Evolutionary conservation across 202 grass and related monocot species (phyloP), one percentile per base, ranked within the genome.

Genomic region (Panicum virgatum): DNA sequence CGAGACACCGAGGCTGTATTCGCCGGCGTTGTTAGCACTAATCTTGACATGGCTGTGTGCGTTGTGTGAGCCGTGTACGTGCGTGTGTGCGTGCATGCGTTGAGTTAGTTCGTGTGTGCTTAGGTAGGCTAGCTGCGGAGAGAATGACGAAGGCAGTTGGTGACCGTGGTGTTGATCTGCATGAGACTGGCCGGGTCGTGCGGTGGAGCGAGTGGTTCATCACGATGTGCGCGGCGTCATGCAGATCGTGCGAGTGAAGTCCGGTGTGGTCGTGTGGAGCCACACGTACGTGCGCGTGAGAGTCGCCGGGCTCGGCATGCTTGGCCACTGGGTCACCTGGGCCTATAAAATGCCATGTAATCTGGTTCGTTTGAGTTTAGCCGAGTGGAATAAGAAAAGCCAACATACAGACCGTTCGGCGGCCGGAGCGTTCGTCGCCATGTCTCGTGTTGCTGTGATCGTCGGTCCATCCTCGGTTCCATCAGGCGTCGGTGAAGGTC

Each of bases 401-500:
- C n/a, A n/a, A n/a, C n/a, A n/a, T n/a, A n/a, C n/a, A n/a, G n/a
- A n/a, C n/a, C n/a, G n/a, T n/a, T n/a, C n/a, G n/a, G n/a, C n/a
- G n/a, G n/a, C n/a, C n/a, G n/a, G n/a, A n/a, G n/a, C n/a, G n/a
- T n/a, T n/a, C n/a, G n/a, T n/a, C n/a, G n/a, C n/a, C n/a, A n/a
- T n/a, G n/a, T n/a, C n/a, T n/a, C n/a, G n/a, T n/a, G n/a, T n/a
- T n/a, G n/a, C n/a, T n/a, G n/a, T n/a, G n/a, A n/a, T n/a, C n/a
- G n/a, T n/a, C n/a, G n/a, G n/a, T n/a, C n/a, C n/a, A n/a, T n/a
- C n/a, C n/a, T n/a, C n/a, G n/a, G n/a, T n/a, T n/a, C n/a, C n/a
- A n/a, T n/a, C n/a, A n/a, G n/a, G n/a, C 90, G 65, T 92, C 90
- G 5, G 89, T 65, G 79, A 84, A 89, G 0, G 86, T 80, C 38